Percentiles rank a stretch among this genome's conserved stretches.
Evolutionary conservation across 495 filamentous ascomycete genomes (phyloP).

Genomic region (Penicilliopsis zonata): DNA sequence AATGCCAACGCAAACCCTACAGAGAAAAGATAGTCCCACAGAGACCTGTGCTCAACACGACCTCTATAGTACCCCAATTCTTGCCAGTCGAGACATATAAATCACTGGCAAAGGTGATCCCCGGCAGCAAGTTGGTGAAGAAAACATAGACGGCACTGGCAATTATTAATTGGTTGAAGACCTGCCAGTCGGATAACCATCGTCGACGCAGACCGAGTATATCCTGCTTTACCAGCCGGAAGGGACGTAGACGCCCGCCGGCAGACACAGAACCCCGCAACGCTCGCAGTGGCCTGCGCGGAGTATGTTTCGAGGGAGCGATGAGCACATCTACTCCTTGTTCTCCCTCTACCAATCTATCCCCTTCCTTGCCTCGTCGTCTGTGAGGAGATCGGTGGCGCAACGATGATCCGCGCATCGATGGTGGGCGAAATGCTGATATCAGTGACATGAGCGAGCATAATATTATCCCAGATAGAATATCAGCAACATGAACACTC

Average conservation of each 20-base stretch:
- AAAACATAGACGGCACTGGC: constrained; percentile 65
- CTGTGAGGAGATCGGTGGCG: constrained; percentile 12
- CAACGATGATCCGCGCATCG: constrained; percentile 14
- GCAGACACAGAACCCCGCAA: constrained; percentile 24
- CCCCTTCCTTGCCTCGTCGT: too few species aligned
- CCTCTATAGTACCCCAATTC: constrained; percentile 60
- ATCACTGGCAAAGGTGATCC: constrained; percentile 64
- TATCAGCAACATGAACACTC: too few species aligned
- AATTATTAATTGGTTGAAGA: constrained; percentile 60
- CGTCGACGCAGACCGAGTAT: constrained; percentile 38
- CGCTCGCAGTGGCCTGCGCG: constrained; percentile 17
- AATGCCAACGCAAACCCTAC: constrained; percentile 31
- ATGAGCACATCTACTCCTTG: too few species aligned
- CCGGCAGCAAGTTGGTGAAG: constrained; percentile 62
- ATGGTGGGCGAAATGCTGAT: constrained; percentile 25
- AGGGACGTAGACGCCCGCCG: constrained; percentile 40
- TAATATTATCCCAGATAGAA: too few species aligned
- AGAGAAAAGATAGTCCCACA: constrained; percentile 55
- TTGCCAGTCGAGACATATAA: constrained; percentile 53
- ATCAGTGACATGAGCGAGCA: constrained; percentile 31
- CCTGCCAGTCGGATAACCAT: constrained; percentile 54
- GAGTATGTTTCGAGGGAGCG: constrained; percentile 31
- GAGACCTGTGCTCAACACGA: constrained; percentile 59
- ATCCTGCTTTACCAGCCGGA: constrained; percentile 52
- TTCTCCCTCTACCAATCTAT: too few species aligned